Base-by-base conservation (phyloP, 1,284 basidiomycete genomes). In the Phenoliferia sp. region DNA sequence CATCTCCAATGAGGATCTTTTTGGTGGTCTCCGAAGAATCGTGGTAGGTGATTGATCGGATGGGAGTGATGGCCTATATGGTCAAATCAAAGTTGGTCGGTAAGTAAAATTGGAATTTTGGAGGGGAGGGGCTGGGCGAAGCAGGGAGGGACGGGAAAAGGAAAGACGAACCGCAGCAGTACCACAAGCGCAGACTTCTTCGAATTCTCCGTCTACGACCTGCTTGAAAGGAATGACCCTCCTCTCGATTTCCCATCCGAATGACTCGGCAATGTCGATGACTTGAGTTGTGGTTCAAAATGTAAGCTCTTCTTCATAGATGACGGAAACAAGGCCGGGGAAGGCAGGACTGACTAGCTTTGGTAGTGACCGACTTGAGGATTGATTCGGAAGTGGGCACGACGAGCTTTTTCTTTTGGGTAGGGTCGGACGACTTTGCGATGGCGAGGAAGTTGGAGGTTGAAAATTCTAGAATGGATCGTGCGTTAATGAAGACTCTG, bases 391-490 rank as follows among this genome's bases (percentile, higher is more conserved):
- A 73, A n/a, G 56, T 57, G 4, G 73, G 75, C 4, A 74, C 70
- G 62, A 71, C 68, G 54, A 76, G 67, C 16, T 72, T 73, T 16
- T 63, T 66, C 44, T 48, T 67, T 35, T 50, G 61, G 17, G 64
- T 61, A 17, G 44, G 55, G 28, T 65, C 66, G 22, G 52, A 54
- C 15, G 60, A 59, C 44, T 66, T 71, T 48, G 62, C 60, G 58
- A 80, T 72, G 57, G 74, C 75, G 48, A 79, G 71, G 32, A 77
- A 78, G 68, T 80, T 80, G 15, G 75, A 76, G 19, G 79, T 80
- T 4, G 76, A 77, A 59, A 80, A 80, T 65, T 80, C 79, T 69
- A 78, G 16, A 9, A n/a, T 12, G 10, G 22, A 7, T 6, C 6
- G 78, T 28, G 68, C 52, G 33, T 60, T n/a, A 19, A 33, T 48